Base-by-base conservation (phyloP, 371 early-diverging fungal species). In the Apophysomyces sp. region DNA sequence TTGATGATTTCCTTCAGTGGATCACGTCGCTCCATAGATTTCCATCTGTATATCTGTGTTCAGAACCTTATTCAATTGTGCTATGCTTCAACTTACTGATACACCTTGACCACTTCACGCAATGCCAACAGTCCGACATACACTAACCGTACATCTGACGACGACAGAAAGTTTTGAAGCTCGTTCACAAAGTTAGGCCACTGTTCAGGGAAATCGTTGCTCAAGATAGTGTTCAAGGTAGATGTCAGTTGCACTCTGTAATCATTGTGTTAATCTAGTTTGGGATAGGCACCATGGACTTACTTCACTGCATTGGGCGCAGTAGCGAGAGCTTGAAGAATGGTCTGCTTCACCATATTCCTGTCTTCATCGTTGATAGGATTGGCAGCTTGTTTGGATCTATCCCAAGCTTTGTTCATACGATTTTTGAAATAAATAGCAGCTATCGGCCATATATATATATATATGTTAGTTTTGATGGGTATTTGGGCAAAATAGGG, bases 391-490 rank as follows among this genome's bases (percentile, higher is more conserved):
- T 65, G 57, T 53, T 82, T 70, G 24, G 70, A 55, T 30, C 83
- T 74, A 59, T 81, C 83, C 96, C 96, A 97, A 28, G 84, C 82
- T 55, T 82, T 86, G 44, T 77, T 72, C 58, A 95, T 73, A 18
- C 91, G 83, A 72, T 96, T 96, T 78, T 97, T 97, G 77, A 96
- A 94, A 83, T 92, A 95, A 66, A 97, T 92, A n/a, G 95, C 89
- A 68, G 91, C 96, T 88, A 82, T 57, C 44, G 11, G 34, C 15
- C 16, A 21, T 21, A n/a, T 8, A 15, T 15, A 41, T 32, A 52
- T 8, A 13, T 11, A 11, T 32, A 28, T 9, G 8, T 51, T 21
- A 29, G 7, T 53, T 29, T 12, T 53, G 29, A 53, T 13, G 31
- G 31, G 39, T 12, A 1, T 16, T 1, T 7, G 29, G 12, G 3